Evolutionary conservation across 1,284 basidiomycete species (phyloP), one percentile per base, ranked within the genome.

Genomic region (Sporisorium exsertum): DNA sequence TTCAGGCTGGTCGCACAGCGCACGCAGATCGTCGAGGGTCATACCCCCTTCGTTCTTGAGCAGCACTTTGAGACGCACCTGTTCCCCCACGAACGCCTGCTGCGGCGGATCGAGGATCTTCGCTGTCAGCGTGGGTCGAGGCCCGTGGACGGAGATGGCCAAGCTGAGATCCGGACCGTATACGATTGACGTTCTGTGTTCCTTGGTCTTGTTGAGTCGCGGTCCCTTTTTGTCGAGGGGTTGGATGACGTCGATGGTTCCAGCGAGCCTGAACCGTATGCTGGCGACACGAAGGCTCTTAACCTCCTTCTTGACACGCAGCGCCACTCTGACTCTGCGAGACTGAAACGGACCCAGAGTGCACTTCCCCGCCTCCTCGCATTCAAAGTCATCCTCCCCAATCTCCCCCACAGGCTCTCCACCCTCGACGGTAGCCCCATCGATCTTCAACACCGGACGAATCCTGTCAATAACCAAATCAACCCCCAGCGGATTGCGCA

Each of bases 131-230:
- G 62, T 72, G 0, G 73, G 73, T 22, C 65, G 45, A 24, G 59
- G 27, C 1, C 51, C 64, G 2, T 82, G 78, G 12, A 88, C 82
- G 1, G 69, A 63, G 7, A 88, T 80, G 1, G 67, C 76, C 47
- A 89, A 75, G 5, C 81, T 83, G 7, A 75, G 71, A 68, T 88
- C 88, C 20, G 78, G 69, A 0, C 85, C 87, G 73, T 89, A 88
- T 7, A 81, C 85, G 2, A 85, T 83, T 4, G 71, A 77, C 3
- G 87, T 63, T 15, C 86, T 67, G 51, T 88, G 86, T 40, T 84
- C 84, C 61, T 86, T 86, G 4, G 87, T 87, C 7, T 75, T 70
- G 52, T 87, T 81, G 16, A 88, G 80, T 1, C 88, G 86, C 15
- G 77, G 80, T 0, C 88, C 87, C 13, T 84, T 83, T 13, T 84